Base-by-base conservation (phyloP, 805 yeast species). In the Danielia oregonensis region DNA sequence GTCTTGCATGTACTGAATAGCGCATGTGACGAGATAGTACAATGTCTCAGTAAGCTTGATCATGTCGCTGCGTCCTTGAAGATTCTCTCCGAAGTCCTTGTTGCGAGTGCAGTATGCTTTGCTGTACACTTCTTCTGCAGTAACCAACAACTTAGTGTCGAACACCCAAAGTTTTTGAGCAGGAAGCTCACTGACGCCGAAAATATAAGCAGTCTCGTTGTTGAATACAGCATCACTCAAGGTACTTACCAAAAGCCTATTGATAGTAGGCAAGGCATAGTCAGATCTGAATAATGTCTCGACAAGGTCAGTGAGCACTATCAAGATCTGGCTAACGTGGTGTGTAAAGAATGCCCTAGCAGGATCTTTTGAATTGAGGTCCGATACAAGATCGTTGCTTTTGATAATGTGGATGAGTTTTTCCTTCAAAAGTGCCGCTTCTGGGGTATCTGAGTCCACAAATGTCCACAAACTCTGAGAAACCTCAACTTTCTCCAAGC, bases 141-240 rank as follows among this genome's bases (percentile, higher is more conserved):
- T 38, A 6, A 63, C 33, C 14, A 74, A 45, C 25, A 66, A 48
- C 13, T 63, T 61, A 16, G 72, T 53, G 17, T 65, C 67, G 17
- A 70, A 65, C 24, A 74, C 61, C 84, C 84, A 78, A 9, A 70
- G 68, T 26, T 61, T 58, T 4, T 46, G 42, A 1, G 43, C 26
- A 7, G 59, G 57, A 3, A 49, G 33, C 26, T 57, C 61, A 3
- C 48, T 26, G 11, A 57, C 52, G 16, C 51, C 56, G 17, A 64
- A 39, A 6, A 61, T 43, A 37, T 68, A 67, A 4, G 51, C 36
- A 4, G 54, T 55, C 46, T 77, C 82, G 35, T 67, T 65, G n/a
- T 37, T 21, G 32, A 50, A 55, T 3, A 66, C 56, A 1, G 63
- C 65, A 12, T 56, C 46, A 39, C 61, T 61, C 28, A 63, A 42